Conservation (phyloP, 2,329 filamentous ascomycete species). For the Arthrinium phaeospermum region DNA sequence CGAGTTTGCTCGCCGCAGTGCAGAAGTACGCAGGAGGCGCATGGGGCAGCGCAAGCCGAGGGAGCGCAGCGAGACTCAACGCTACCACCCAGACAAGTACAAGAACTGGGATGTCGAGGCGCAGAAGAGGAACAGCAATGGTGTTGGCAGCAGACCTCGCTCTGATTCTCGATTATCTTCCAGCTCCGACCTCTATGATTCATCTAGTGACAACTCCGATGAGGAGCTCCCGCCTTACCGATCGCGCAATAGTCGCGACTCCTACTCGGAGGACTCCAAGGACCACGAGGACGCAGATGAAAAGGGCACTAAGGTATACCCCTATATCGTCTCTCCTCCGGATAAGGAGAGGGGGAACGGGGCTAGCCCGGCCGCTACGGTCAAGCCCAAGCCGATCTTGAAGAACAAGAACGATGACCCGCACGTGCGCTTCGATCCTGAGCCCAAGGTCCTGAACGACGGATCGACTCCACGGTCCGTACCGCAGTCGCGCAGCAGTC, state of each 20-base stretch:
- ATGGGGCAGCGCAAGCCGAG: conserved; percentile 35
- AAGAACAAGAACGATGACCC: conserved; percentile 64
- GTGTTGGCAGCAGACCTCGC: conserved; percentile 25
- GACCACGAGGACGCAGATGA: conserved; percentile 31
- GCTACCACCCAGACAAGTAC: conserved; percentile 40
- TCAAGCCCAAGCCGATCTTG: conserved; percentile 62
- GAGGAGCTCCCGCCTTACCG: conserved; percentile 19
- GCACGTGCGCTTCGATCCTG: conserved; percentile 59
- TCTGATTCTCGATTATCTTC: conserved; percentile 32
- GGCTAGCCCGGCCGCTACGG: conserved; percentile 42
- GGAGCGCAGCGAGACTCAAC: conserved; percentile 30
- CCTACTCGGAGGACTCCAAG: conserved; percentile 18
- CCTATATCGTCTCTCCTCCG: conserved; percentile 47
- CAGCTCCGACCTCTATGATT: conserved; percentile 36
- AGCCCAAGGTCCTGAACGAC: conserved; percentile 39
- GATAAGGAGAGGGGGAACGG: conserved; percentile 29
- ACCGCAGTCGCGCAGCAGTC: conserved; percentile 32
- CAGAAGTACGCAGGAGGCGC: conserved; percentile 48
- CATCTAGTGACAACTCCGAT: conserved; percentile 30
- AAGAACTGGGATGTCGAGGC: conserved; percentile 37
- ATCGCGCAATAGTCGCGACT: conserved; percentile 12
- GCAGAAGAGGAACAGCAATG: conserved; percentile 22
- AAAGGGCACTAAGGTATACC: conserved; percentile 43
- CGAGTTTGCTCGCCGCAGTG: conserved; percentile 55
- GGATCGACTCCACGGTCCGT: conserved; percentile 49